A percentile compares a stretch with the other conserved stretches of the same genome.
Conservation (phyloP, 164 flowering plant genomes). For the Vitis rupestris region DNA sequence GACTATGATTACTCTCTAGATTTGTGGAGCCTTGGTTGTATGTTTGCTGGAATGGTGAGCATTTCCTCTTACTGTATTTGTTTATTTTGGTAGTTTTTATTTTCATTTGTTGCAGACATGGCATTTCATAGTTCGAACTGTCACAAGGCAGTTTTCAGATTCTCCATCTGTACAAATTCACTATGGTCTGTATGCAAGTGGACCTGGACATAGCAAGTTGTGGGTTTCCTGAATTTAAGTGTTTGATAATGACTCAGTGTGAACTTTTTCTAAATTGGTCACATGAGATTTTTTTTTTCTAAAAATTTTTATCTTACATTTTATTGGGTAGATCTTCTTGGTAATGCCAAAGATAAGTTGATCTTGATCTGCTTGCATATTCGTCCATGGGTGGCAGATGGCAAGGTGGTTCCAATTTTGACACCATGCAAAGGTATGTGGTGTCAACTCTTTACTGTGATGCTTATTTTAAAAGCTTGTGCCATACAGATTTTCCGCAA, state of each 20-base stretch:
- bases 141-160: background rate
- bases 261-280: background rate
- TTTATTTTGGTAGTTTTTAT: background rate
- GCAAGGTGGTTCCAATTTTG: conserved; percentile 12
- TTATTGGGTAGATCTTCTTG: background rate
- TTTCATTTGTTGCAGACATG: background rate
- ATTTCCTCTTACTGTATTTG: background rate
- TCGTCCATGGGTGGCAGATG: conserved; percentile 18
- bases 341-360: conserved; percentile 11
- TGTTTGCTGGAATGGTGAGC: conserved; percentile 99
- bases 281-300: background rate
- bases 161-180: background rate
- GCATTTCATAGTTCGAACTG: background rate
- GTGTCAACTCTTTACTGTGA: conserved; percentile 6
- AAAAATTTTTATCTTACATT: background rate
- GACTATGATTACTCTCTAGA: conserved; percentile 98
- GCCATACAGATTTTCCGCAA: conserved; percentile 79
- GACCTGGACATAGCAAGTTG: conserved; percentile 9
- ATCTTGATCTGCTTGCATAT: conserved; percentile 25
- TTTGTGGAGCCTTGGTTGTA: conserved; percentile 99
- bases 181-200: conserved; percentile 5
- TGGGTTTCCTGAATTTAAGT: background rate
- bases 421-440: conserved; percentile 5
- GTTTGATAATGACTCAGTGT: background rate
- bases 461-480: conserved; percentile 19